phyloP scores from a whole-genome alignment of 2,329 filamentous ascomycete species.

The Fusarium tupiense region DNA sequence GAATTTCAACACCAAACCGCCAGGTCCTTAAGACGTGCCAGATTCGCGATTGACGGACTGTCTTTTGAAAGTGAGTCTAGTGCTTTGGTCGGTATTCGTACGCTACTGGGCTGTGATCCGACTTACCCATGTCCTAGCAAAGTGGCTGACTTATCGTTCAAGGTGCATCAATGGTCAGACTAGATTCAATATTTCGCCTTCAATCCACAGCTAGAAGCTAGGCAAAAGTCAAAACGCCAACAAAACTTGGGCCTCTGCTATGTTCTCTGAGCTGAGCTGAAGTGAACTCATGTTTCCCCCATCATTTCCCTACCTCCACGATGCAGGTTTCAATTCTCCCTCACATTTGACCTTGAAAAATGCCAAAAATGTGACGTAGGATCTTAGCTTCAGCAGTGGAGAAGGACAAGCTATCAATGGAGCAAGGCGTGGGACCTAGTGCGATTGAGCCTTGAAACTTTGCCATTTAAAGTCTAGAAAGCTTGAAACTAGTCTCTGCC shows the following conservation, averaged over 20 bases:
- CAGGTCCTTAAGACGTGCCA: conserved; percentile 29
- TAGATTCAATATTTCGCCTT: conserved; percentile 18
- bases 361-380: conserved; percentile 29
- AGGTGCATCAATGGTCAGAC: conserved; percentile 31
- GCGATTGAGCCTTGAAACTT: conserved; percentile 17
- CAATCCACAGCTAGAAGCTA: neutral
- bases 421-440: conserved; percentile 2
- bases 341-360: conserved; percentile 23
- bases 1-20: conserved; percentile 12
- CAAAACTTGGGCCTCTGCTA: neutral
- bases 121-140: conserved; percentile 10
- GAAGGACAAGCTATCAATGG: conserved; percentile 17
- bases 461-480: conserved; percentile 27
- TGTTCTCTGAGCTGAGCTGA: neutral
- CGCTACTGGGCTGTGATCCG: conserved; percentile 24
- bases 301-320: conserved; percentile 12
- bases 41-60: conserved; percentile 10
- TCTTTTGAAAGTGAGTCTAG: neutral
- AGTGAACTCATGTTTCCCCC: neutral
- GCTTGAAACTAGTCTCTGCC: conserved; percentile 18
- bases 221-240: neutral
- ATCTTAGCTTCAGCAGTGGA: conserved; percentile 10
- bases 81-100: conserved; percentile 16
- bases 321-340: conserved; percentile 34
- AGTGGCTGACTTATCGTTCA: conserved; percentile 27